Base-by-base conservation (phyloP, 768 basidiomycete species). In the Daedaleopsis sinensis region DNA sequence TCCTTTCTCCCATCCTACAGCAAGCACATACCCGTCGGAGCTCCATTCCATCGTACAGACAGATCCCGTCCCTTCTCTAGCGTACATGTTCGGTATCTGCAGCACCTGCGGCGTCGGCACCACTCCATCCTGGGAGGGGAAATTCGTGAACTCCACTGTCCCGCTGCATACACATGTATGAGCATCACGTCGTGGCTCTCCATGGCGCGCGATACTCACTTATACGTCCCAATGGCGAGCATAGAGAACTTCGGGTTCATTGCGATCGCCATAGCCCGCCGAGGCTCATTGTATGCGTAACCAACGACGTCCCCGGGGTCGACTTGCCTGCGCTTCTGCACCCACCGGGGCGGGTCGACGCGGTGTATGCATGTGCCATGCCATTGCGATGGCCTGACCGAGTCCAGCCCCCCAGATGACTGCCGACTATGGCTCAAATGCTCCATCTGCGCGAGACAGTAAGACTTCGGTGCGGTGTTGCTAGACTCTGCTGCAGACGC, bases 11-110 rank as follows among this genome's bases (percentile, higher is more conserved):
- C 94, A 97, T 0, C 94, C 96, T 2, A 94, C 94, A 37, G 95
- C 96, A 12, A 99, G 79, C 7, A 93, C 93, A 74, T 95, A 95
- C 2, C 96, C 96, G 74, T 99, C 97, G 0, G 92, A 92, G 53
- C 92, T 96, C 96, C 96, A 98, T 67, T 94, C 87, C 73, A 96
- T 79, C 12, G 84, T 73, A 60, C 74, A 83, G 5, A 94, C 86
- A 43, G 82, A 75, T 1, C 92, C 93, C 5, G 80, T 83, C 23
- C 72, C 70, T 9, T 81, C 78, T 48, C 78, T 79, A 63, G 80
- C 82, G 63, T 85, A 84, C 39, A 84, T 79, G 62, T 86, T 84
- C 5, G 88, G 86, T n/a, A 90, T 73, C 23, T 84, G 75, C 51
- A 93, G 74, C 19, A 74, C 76, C 69, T 91, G 85, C 1, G 89